phyloP scores from a whole-genome alignment of 2,329 filamentous ascomycete species.

The Pseudogymnoascus sp. region DNA sequence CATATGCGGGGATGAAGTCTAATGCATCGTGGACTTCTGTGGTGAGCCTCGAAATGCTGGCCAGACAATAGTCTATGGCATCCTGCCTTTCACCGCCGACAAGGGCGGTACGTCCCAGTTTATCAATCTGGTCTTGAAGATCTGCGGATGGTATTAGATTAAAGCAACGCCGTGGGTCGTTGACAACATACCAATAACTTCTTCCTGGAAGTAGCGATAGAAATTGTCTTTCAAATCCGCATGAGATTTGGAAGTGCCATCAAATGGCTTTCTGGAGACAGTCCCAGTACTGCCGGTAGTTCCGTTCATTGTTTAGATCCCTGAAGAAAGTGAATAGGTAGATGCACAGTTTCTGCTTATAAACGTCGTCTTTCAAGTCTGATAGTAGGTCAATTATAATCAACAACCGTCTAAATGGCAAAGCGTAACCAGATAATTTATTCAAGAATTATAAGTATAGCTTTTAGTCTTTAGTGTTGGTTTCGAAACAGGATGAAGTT shows the following conservation, averaged over 20 bases:
- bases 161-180: neutral
- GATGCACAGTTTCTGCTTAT: neutral
- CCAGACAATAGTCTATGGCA: conserved; percentile 71
- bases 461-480: neutral
- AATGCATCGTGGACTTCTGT: conserved; percentile 79
- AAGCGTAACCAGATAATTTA: neutral
- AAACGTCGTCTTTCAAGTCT: neutral
- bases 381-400: neutral
- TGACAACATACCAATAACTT: conserved; percentile 54
- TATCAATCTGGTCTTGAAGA: conserved; percentile 67
- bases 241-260: conserved; percentile 14
- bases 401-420: neutral
- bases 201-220: conserved; percentile 73
- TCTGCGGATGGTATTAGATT: conserved; percentile 38
- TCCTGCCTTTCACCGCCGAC: conserved; percentile 70
- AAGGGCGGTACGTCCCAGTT: conserved; percentile 53
- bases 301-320: neutral
- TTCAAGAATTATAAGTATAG: neutral
- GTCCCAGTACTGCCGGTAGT: neutral
- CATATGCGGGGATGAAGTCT: conserved; percentile 77
- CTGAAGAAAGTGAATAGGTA: neutral
- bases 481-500: neutral
- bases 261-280: conserved; percentile 18
- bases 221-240: conserved; percentile 65
- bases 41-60: conserved; percentile 71